Base-by-base conservation (phyloP, 2,329 filamentous ascomycete genomes). In the Sporothrix variecibatus region DNA sequence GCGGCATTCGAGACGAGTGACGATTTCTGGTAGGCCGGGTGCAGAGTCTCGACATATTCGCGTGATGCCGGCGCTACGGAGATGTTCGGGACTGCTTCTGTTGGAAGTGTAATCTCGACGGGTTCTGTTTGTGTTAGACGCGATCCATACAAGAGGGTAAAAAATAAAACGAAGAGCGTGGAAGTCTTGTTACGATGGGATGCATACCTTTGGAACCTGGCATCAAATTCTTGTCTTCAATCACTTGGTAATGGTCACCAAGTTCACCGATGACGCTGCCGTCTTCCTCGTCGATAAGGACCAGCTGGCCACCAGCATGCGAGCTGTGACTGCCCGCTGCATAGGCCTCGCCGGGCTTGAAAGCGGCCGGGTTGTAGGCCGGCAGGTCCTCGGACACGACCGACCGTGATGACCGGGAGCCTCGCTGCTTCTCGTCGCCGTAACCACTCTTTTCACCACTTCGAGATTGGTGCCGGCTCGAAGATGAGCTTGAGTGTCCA, bases 221-320 rank as follows among this genome's bases (percentile, higher is more conserved):
- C 80, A 92, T 90, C 76, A 99, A 87, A 70, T 87, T 87, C 38
- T 89, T 86, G 77, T 95, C 90, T 80, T 98, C 94, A 20, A 95
- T 86, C 23, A 79, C 77, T 34, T 76, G 67, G 46, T 76, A 77
- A 34, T 77, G 75, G 7, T 77, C 75, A 31, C 77, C 74, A 2
- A 79, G 75, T 70, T 99, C 95, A 64, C 96, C 96, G 38, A 99
- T 93, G 9, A 99, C 93, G 78, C 94, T 97, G 71, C 96, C 96
- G 83, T 99, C 93, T 81, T 98, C 95, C 82, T 99, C 96, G 80
- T 99, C 94, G 20, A 99, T 87, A 11, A 99, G 87, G 5, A 99
- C 95, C 78, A 98, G 95, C 81, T 96, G 91, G 20, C 95, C 93
- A 49, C 89, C 82, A 72, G 90, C 87, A 20, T 74, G 65, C 3